A percentile compares a stretch with the other conserved stretches of the same genome.
Evolutionary conservation across 192 early-diverging fungal species (phyloP).

Genomic region (Coemansia reversa): DNA sequence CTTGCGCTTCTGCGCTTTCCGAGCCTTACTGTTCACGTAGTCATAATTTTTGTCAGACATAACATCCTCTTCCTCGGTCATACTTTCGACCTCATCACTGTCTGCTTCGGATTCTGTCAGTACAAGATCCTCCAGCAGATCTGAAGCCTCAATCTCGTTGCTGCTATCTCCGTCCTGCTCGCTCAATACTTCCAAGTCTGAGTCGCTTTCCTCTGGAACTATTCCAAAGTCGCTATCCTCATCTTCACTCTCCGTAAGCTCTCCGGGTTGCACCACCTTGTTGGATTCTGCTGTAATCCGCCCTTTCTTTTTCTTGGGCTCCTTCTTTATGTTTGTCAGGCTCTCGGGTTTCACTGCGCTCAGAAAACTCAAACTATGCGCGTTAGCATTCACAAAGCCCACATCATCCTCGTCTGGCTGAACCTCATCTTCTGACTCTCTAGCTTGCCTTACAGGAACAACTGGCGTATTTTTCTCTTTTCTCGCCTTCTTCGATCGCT

Average conservation of each 20-base stretch:
- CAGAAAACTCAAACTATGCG: constrained; percentile 33
- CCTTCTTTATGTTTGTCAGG: constrained; percentile 29
- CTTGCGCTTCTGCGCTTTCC: constrained; percentile 46
- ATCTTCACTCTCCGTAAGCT: constrained; percentile 28
- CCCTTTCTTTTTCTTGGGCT: constrained; percentile 27
- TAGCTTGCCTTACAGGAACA: not conserved
- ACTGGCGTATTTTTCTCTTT: not conserved
- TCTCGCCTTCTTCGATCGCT: not conserved
- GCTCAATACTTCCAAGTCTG: constrained; percentile 34
- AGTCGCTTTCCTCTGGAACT: constrained; percentile 19
- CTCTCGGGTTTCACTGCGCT: constrained; percentile 33
- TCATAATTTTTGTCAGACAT: constrained; percentile 13
- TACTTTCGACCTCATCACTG: constrained; percentile 16
- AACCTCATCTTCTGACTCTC: constrained; percentile 24
- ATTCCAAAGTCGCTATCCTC: constrained; percentile 14
- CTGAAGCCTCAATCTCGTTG: constrained; percentile 6
- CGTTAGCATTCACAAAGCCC: constrained; percentile 45
- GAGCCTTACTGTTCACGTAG: constrained; percentile 41
- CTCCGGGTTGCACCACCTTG: constrained; percentile 7
- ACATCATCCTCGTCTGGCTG: constrained; percentile 45
- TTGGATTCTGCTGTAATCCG: constrained; percentile 3
- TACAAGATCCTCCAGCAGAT: constrained; percentile 8
- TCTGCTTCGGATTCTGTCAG: constrained; percentile 6
- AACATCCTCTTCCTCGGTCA: constrained; percentile 9
- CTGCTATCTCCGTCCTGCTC: constrained; percentile 12